Percentiles rank a stretch among this genome's conserved stretches.
Conservation (phyloP, 2,329 filamentous ascomycete genomes). For the Epichloe festucae region DNA sequence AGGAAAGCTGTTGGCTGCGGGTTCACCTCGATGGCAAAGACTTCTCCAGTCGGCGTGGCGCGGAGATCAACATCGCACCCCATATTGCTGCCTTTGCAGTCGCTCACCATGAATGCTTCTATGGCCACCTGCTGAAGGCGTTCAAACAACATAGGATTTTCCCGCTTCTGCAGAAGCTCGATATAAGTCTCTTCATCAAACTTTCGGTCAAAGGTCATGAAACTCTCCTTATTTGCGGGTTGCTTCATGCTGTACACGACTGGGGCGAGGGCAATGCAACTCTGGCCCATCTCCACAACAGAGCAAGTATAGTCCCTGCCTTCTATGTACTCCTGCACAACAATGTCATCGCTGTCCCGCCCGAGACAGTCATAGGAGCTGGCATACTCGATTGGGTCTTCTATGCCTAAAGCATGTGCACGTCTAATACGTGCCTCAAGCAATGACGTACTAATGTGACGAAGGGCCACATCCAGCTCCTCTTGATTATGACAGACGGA, state of each 20-base stretch:
- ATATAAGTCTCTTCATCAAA: not conserved
- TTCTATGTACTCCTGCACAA: conserved; percentile 1
- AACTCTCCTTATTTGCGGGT: not conserved
- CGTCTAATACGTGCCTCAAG: not conserved
- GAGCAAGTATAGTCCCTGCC: not conserved
- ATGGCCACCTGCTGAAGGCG: not conserved
- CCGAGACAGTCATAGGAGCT: not conserved
- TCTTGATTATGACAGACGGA: not conserved
- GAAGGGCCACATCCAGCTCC: not conserved
- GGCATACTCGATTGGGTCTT: not conserved
- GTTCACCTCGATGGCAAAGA: conserved; percentile 1
- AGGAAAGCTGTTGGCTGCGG: not conserved
- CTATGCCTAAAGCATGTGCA: not conserved
- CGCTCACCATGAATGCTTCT: not conserved
- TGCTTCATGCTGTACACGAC: not conserved
- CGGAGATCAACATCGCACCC: conserved; percentile 1
- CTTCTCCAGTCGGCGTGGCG: not conserved
- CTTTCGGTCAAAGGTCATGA: conserved; percentile 1
- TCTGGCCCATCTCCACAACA: not conserved
- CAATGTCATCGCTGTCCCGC: not conserved
- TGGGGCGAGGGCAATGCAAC: not conserved
- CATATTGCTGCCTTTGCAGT: not conserved
- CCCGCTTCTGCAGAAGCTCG: not conserved
- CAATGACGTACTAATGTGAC: not conserved
- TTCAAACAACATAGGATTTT: not conserved